Evolutionary conservation across 208 protist species (phyloP), one percentile per base, ranked within the genome.

Genomic region (Leishmania tropica): DNA sequence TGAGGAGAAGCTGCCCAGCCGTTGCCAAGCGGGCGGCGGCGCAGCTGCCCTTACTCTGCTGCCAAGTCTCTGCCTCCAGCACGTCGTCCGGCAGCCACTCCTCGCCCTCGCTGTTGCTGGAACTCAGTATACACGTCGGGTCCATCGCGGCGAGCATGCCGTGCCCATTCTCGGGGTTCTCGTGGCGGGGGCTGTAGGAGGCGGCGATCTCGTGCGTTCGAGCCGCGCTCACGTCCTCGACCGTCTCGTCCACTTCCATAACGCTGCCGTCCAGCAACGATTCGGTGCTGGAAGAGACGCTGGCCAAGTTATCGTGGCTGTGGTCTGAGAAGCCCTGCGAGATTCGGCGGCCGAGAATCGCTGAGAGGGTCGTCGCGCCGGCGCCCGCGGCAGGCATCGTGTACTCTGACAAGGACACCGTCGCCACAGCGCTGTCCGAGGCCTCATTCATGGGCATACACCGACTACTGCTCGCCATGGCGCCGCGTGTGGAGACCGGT

Each of bases 241-340:
- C 28, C 1, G 37, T 37, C n/a, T 81, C 75, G 51, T 40, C 75
- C 3, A 10, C 40, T 7, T 21, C 47, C 17, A 54, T 37, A 37
- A 47, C 75, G 67, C 74, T 73, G n/a, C 74, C 11, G 31, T 37
- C 45, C 21, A 28, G 51, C 13, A 78, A 85, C 6, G 74, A 79
- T 17, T 21, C 62, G 51, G 82, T 85, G 78, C 73, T 85, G 24
- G 82, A 85, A 31, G 82, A 85, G 35, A 82, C 82, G 40, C 62
- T 73, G 7, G 78, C 67, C 45, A 85, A 62, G 37, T 76, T 65
- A 28, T 82, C 78, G 19, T 47, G 24, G 24, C 78, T 56, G 31
- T 28, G 28, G 13, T 28, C 31, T 60, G 48, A 5, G 53, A 47
- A 10, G 53, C 67, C 11, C 35, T 24, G 35, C 48, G 35, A 51